Base-by-base conservation (phyloP, 345 rosid species). In the Pistacia atlantica region DNA sequence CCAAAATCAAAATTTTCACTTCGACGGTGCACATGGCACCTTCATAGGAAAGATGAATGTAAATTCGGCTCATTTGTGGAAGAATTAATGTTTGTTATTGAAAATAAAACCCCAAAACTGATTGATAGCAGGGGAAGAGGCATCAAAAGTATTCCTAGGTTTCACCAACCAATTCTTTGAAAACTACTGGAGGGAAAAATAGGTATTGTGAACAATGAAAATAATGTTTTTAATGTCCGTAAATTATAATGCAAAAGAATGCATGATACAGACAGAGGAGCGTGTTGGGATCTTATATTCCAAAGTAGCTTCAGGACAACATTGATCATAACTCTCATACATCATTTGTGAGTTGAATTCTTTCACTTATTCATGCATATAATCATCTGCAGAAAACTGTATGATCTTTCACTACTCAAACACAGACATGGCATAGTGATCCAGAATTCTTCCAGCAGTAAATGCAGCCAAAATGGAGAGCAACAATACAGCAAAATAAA, bases 381-480 rank as follows among this genome's bases (percentile, higher is more conserved):
- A 42, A 42, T 42, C 46, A 42, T 42, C 46, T 42, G 46, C 46
- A 42, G 8, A 7, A 42, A 42, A 42, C 46, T 11, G 4, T 59
- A 13, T 5, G 33, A 46, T 58, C 28, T 45, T 73, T 72, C 60
- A 22, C 75, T 11, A 4, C 4, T 11, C 14, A 22, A 71, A 14
- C 13, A 72, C 8, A 54, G 22, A 48, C 46, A 61, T 2, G 31
- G 54, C 8, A 20, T 11, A 38, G 28, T 56, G 38, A 56, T 18
- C 55, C 33, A 52, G 45, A 17, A 54, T 59, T 33, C 65, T 67
- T 65, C 28, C 45, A 31, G 48, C 57, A 73, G 58, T 55, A 66
- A 25, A 72, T 48, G 56, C 77, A 67, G 67, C 42, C 28, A 58
- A 65, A 18, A 57, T 60, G 31, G 68, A 33, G 60, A 51, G 45